Conservation (phyloP, 179 eudicot species). For the Beta macrorhiza region DNA sequence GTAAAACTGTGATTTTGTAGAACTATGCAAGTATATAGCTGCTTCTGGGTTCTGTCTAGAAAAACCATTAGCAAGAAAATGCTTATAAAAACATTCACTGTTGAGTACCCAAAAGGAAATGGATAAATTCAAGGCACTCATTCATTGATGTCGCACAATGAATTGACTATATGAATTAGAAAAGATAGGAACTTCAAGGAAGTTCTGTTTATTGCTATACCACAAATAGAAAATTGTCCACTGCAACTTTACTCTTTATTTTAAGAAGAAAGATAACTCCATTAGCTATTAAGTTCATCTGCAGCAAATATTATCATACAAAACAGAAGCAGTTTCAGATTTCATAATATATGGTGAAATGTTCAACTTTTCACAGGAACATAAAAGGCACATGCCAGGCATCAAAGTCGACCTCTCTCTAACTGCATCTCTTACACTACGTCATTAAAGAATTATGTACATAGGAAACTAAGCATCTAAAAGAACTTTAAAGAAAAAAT, state of each 20-base stretch:
- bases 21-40: too few relatives aligned
- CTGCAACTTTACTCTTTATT: not conserved
- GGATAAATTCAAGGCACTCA: not conserved
- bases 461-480: constrained; percentile 1
- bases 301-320: not conserved
- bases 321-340: not conserved
- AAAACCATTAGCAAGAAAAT: too few relatives aligned
- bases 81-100: too few relatives aligned
- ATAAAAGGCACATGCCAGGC: not conserved
- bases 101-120: too few relatives aligned
- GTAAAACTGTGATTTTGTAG: too few relatives aligned
- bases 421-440: not conserved
- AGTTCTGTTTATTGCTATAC: not conserved
- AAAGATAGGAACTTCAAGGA: not conserved
- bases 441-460: not conserved
- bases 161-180: not conserved
- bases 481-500: too few relatives aligned
- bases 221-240: not conserved
- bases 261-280: not conserved
- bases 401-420: not conserved
- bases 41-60: too few relatives aligned
- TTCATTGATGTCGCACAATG: not conserved
- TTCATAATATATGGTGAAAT: not conserved
- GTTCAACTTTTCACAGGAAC: not conserved
- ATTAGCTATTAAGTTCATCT: not conserved